Evolutionary conservation across 1,284 basidiomycete genomes (phyloP), one percentile per base, ranked within the genome.

Genomic region (Ustilago hordei): DNA sequence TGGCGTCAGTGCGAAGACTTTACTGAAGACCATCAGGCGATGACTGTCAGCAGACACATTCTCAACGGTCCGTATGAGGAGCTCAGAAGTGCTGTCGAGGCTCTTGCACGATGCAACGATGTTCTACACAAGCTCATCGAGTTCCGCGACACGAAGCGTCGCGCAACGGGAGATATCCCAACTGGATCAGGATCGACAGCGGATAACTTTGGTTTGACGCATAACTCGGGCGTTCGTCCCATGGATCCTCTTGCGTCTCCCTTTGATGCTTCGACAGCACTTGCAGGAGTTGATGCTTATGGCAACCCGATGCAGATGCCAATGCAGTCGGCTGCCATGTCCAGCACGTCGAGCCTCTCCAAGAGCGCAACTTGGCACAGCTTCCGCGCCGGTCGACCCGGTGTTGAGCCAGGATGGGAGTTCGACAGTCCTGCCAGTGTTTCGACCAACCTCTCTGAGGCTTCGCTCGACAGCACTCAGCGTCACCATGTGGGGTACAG

Each of bases 1-100:
- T 82, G 82, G 82, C 66, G 82, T 17, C 82, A 83, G 48, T 81
- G 79, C 64, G 78, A 79, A 19, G 82, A 83, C 38, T 83, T 83
- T 32, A 83, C 82, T n/a, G 79, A 83, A 45, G 76, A 68, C 45
- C 71, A 66, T 32, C 81, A 82, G 59, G 82, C 79, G 1, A 82
- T 78, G 56, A 60, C 60, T 1, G 65, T 74, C 53, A 67, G 69
- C 35, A 50, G 59, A 9, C 82, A 83, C 64, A 35, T 78, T 5
- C 61, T 83, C 57, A 75, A 74, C 55, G 82, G 82, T 4, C 82
- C 82, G 1, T 82, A 81, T 61, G 58, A 73, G 13, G 71, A 79
- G 64, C 69, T 83, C 1, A 53, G 78, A 7, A 53, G 60, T n/a
- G 80, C 81, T 0, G 69, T 82, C 8, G 53, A 73, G 39, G 68